These are phyloP conservation scores for Berkeleyomyces basicola DNA, from an alignment of 2,329 filamentous ascomycete species.

Conservation along the genomic window DNA sequence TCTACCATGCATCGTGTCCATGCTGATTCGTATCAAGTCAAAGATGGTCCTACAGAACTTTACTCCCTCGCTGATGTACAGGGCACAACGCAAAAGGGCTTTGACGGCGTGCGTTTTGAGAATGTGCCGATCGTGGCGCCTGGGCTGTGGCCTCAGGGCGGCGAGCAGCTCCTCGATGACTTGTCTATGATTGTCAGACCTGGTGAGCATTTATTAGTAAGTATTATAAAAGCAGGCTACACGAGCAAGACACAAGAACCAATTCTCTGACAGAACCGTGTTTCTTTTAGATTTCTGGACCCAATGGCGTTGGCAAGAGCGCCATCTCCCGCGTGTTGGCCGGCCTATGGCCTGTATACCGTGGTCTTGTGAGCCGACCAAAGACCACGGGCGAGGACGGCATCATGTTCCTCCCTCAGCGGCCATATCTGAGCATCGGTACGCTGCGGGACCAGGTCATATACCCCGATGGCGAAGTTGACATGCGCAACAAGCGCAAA, in stretches of 20 bases:
- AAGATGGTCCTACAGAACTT: slow-evolving; percentile 52
- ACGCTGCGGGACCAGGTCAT: slow-evolving; percentile 94
- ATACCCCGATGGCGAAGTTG: slow-evolving; percentile 85
- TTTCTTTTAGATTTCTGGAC: slow-evolving; percentile 55
- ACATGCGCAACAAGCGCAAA: slow-evolving; percentile 72
- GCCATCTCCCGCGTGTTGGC: slow-evolving; percentile 77
- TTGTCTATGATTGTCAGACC: slow-evolving; percentile 77
- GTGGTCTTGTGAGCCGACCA: slow-evolving; percentile 77
- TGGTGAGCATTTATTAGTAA: slow-evolving; percentile 71
- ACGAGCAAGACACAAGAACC: background rate
- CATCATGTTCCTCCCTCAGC: slow-evolving; percentile 95
- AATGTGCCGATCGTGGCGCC: slow-evolving; percentile 88
- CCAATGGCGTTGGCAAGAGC: slow-evolving; percentile 88
- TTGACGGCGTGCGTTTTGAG: slow-evolving; percentile 84
- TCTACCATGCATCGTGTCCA: slow-evolving; percentile 89
- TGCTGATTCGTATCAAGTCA: slow-evolving; percentile 68
- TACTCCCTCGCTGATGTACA: slow-evolving; percentile 85
- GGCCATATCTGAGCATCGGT: slow-evolving; percentile 80
- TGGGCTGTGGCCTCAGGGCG: slow-evolving; percentile 70
- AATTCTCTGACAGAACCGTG: background rate
- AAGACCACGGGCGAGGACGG: slow-evolving; percentile 68
- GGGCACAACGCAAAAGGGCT: slow-evolving; percentile 85
- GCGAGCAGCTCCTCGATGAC: slow-evolving; percentile 78
- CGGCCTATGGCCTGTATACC: slow-evolving; percentile 90
- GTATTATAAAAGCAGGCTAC: slow-evolving; percentile 15